phyloP scores from a whole-genome alignment of 345 rosid genomes.

The Eutrema yunnanense region DNA sequence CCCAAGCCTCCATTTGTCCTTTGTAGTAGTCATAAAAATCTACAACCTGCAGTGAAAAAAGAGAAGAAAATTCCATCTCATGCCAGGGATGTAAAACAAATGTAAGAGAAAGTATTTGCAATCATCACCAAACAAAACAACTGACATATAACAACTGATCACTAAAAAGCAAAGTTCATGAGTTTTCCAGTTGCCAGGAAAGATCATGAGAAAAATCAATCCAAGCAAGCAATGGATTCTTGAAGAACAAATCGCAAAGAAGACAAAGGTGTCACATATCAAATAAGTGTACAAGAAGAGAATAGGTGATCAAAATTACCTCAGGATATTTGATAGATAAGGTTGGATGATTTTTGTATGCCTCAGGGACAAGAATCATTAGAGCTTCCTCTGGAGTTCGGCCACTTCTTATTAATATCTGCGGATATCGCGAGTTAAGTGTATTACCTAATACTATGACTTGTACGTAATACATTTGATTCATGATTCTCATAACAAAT shows the following conservation, averaged over 20 bases:
- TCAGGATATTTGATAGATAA: conserved; percentile 81
- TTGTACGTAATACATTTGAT: not conserved
- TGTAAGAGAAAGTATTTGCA: not conserved
- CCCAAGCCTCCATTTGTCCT: conserved; percentile 99
- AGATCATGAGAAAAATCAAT: not conserved
- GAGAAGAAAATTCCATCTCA: not conserved
- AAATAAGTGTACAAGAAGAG: not conserved
- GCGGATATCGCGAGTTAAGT: not conserved
- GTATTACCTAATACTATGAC: not conserved
- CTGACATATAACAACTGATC: not conserved
- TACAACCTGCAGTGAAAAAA: conserved; percentile 44
- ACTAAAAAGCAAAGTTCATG: not conserved
- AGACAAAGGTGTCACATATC: not conserved
- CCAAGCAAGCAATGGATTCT: not conserved
- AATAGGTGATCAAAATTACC: conserved; percentile 34
- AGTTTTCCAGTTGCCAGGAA: not conserved
- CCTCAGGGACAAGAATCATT: conserved; percentile 99
- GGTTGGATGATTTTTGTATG: conserved; percentile 96
- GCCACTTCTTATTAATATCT: conserved; percentile 94
- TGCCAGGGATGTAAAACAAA: not conserved
- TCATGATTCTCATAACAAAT: not conserved
- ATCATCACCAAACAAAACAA: not conserved
- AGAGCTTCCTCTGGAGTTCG: conserved; percentile 85
- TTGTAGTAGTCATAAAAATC: conserved; percentile 97
- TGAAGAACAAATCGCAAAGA: not conserved